A percentile compares a stretch with the other conserved stretches of the same genome.
Evolutionary conservation across 2,329 filamentous ascomycete species (phyloP).

Genomic region (Fusarium illudens): DNA sequence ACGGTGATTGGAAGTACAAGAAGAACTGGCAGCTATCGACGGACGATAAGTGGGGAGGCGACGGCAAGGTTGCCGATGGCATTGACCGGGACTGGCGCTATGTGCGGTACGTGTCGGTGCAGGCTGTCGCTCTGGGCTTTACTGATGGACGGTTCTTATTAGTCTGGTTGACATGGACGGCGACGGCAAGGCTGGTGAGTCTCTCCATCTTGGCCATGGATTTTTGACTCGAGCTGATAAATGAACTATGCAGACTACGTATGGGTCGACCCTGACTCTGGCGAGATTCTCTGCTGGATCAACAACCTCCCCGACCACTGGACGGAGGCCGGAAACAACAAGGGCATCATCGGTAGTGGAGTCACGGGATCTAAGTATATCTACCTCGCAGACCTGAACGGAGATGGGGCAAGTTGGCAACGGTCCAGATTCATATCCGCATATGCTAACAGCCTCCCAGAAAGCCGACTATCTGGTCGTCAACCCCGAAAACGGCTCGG

Average conservation of each 20-base stretch:
- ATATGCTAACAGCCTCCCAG: not conserved
- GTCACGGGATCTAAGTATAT: not conserved
- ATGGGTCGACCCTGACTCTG: conserved; percentile 3
- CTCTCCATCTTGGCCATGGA: too few species aligned
- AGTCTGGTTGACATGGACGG: conserved; percentile 16
- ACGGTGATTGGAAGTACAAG: conserved; percentile 9
- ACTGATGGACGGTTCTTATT: not conserved
- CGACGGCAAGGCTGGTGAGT: conserved; percentile 12
- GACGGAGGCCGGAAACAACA: conserved; percentile 1
- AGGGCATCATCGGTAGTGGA: conserved; percentile 1
- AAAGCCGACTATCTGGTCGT: conserved; percentile 5
- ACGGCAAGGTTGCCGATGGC: not conserved
- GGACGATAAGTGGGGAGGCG: not conserved
- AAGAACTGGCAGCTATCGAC: not conserved
- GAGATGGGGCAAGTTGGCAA: not conserved
- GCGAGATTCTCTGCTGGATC: conserved; percentile 4
- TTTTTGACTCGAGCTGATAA: not conserved
- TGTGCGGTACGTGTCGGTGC: not conserved
- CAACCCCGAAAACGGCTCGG: not conserved
- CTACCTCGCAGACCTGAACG: conserved; percentile 12
- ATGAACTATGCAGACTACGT: conserved; percentile 1
- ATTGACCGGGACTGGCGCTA: not conserved
- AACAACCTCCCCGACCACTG: conserved; percentile 3
- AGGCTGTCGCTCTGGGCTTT: not conserved
- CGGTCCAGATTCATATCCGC: not conserved